Percentiles rank a stretch among this genome's conserved stretches.
Evolutionary conservation across 2,329 filamentous ascomycete genomes (phyloP).

Genomic region (Basipetospora chlamydospora): DNA sequence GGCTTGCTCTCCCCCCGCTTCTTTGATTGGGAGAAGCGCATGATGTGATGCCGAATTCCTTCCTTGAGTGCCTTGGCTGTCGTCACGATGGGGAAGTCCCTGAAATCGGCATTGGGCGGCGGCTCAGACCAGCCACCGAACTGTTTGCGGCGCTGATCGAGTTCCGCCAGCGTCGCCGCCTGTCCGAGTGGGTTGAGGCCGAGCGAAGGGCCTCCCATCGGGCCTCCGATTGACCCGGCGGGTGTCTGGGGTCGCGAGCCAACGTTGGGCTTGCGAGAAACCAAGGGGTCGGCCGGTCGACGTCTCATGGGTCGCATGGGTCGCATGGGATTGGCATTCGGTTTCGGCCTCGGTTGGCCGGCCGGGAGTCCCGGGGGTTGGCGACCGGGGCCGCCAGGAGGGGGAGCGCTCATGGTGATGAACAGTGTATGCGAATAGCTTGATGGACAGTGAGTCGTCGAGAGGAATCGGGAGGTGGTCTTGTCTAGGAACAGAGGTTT

Average conservation of each 20-base stretch:
- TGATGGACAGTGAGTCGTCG: too few species aligned
- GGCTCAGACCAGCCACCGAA: conserved; percentile 45
- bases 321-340: conserved; percentile 3
- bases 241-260: neutral
- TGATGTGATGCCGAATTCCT: conserved; percentile 72
- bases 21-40: conserved; percentile 56
- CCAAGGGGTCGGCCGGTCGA: conserved; percentile 8
- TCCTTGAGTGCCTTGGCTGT: conserved; percentile 71
- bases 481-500: too few species aligned
- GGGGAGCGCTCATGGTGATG: conserved; percentile 28
- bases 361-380: neutral
- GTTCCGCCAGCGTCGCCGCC: conserved; percentile 1
- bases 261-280: neutral
- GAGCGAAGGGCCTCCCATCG: conserved; percentile 11
- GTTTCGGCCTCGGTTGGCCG: neutral
- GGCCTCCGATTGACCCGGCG: conserved; percentile 3
- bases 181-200: conserved; percentile 16
- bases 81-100: conserved; percentile 55
- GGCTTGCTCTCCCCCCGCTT: conserved; percentile 34
- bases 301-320: conserved; percentile 6
- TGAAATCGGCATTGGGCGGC: conserved; percentile 31
- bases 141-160: conserved; percentile 27
- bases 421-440: too few species aligned
- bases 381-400: conserved; percentile 14
- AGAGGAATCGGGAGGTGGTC: too few species aligned